Base-by-base conservation (phyloP, 2,329 filamentous ascomycete genomes). In the Mycogone perniciosa region DNA sequence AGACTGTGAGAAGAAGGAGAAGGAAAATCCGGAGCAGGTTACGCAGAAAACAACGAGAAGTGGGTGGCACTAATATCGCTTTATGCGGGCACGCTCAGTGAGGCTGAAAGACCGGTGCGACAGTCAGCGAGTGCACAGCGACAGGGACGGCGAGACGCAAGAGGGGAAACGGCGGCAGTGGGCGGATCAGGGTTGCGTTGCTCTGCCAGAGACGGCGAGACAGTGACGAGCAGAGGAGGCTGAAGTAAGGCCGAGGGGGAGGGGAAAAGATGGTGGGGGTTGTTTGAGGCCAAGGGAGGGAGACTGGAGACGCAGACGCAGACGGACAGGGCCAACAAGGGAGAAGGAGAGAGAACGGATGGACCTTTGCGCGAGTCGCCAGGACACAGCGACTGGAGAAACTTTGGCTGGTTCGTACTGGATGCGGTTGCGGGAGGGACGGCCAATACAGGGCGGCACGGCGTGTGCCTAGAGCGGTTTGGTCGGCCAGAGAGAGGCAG, bases 51-150 rank as follows among this genome's bases (percentile, higher is more conserved):
- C 43, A 46, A 53, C 43, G 44, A 45, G 35, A 46, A 50, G 40
- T 33, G 51, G 50, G 44, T 51, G 45, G 46, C 45, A 35, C 45
- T 49, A 37, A 27, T 35, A 46, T 44, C 31, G 48, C 42, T 47
- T 54, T 42, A 48, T 49, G 47, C 50, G 57, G 51, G 52, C 47
- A 57, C 55, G 45, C 54, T 56, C 51, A 54, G 43, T 59, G 61
- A 59, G 55, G 57, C 57, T 62, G 59, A 58, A 42, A 46, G 55
- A 56, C 56, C 56, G 55, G 58, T 57, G 57, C 61, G 61, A 59
- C 54, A 53, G 56, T 53, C 54, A 54, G 50, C 52, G 48, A 27
- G 46, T 31, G 33, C 34, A 39, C 43, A 33, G 34, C 51, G 43
- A 38, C 31, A 33, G 50, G 30, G 50, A 26, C 37, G 29, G 46